Conservation (phyloP, 1,284 basidiomycete genomes). For the Tilletia walkeri region DNA sequence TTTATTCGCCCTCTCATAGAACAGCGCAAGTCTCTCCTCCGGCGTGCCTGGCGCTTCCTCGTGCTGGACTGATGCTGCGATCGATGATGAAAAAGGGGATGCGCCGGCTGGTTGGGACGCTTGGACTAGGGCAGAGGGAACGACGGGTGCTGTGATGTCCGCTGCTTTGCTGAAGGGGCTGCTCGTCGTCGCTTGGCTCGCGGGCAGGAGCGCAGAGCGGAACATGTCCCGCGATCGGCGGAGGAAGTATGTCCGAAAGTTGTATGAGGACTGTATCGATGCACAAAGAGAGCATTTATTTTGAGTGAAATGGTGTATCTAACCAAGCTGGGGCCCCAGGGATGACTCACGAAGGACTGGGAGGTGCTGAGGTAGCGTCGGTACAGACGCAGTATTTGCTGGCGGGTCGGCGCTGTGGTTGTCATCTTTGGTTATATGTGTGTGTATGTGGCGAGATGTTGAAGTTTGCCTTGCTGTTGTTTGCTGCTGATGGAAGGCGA, state of each 20-base stretch:
- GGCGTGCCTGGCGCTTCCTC: not conserved
- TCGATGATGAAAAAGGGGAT: not conserved
- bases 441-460: no score
- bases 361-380: conserved; percentile 49
- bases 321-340: not conserved
- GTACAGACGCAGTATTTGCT: conserved; percentile 49
- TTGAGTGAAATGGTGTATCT: no score
- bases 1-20: conserved; percentile 26
- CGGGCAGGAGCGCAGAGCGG: conserved; percentile 40
- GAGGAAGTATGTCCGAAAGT: conserved; percentile 55
- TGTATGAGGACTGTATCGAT: conserved; percentile 50
- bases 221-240: conserved; percentile 53
- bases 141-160: conserved; percentile 35
- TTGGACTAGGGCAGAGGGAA: conserved; percentile 36
- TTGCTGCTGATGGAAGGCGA: no score
- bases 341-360: conserved; percentile 50
- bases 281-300: no score
- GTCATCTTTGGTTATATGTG: not conserved
- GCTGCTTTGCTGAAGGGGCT: conserved; percentile 42
- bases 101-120: conserved; percentile 19
- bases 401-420: conserved; percentile 28
- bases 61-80: not conserved
- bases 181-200: conserved; percentile 13
- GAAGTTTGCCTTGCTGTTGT: no score
- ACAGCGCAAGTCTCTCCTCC: conserved; percentile 19